Percentiles rank a stretch among this genome's conserved stretches.
phyloP scores from a whole-genome alignment of 2,329 filamentous ascomycete species.

The Nigrospora sphaerica region DNA sequence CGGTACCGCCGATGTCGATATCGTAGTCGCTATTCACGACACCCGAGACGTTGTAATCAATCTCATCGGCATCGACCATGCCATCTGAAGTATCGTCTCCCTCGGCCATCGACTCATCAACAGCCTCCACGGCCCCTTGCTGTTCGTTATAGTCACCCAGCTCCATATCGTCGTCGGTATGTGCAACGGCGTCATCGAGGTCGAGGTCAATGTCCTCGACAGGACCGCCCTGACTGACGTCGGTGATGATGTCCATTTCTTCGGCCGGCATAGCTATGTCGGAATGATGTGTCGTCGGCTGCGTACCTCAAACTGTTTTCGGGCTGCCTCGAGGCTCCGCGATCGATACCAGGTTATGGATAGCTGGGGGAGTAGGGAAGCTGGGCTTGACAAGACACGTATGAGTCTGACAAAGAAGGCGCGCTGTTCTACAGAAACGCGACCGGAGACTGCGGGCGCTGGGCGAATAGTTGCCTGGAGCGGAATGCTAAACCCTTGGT shows the following conservation, averaged over 20 bases:
- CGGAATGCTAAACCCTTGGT: too few species aligned
- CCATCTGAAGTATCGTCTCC: slow-evolving; percentile 23
- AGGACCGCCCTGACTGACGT: slow-evolving; percentile 18
- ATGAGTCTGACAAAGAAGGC: too few species aligned
- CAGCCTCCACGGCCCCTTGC: slow-evolving; percentile 19
- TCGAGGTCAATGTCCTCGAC: slow-evolving; percentile 26
- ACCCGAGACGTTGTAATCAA: slow-evolving; percentile 14
- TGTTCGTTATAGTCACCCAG: slow-evolving; percentile 22
- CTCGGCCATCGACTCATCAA: slow-evolving; percentile 25
- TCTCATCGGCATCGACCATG: slow-evolving; percentile 23
- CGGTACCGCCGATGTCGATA: slow-evolving; percentile 19
- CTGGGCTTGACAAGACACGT: neutral
- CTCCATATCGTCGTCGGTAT: slow-evolving; percentile 23
- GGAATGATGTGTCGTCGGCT: neutral
- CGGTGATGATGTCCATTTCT: slow-evolving; percentile 25
- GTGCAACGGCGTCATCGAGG: slow-evolving; percentile 21
- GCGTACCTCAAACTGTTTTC: neutral
- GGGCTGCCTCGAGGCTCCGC: neutral
- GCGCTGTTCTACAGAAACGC: too few species aligned
- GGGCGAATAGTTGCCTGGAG: too few species aligned
- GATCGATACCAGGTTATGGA: neutral
- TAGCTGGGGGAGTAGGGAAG: neutral
- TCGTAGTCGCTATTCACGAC: slow-evolving; percentile 19
- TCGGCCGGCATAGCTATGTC: slow-evolving; percentile 18
- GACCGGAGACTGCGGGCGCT: too few species aligned